These are phyloP conservation scores for Plasmodium relictum DNA, from an alignment of 169 alveolate species.

Conservation along the genomic window DNA sequence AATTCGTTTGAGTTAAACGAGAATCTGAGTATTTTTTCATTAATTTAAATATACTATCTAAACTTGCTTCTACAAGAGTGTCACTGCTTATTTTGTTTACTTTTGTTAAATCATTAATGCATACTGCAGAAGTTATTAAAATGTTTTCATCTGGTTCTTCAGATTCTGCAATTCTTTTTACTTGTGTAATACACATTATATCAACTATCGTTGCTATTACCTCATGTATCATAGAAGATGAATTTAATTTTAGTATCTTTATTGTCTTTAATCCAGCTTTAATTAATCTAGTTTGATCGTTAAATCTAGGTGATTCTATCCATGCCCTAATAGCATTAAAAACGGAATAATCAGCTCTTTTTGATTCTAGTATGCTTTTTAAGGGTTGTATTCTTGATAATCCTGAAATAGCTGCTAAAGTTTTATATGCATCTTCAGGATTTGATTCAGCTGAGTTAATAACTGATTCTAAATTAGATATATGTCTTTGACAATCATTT, in stretches of 20 bases:
- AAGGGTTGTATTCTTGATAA: slow-evolving; percentile 87
- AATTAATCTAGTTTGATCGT: slow-evolving; percentile 86
- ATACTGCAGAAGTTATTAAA: slow-evolving; percentile 86
- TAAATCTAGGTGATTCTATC: slow-evolving; percentile 88
- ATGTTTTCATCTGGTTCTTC: slow-evolving; percentile 92
- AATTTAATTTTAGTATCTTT: slow-evolving; percentile 80
- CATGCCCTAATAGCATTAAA: slow-evolving; percentile 85
- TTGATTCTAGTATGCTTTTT: slow-evolving; percentile 78
- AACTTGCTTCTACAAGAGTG: slow-evolving; percentile 81
- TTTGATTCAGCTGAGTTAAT: slow-evolving; percentile 84
- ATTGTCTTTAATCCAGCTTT: slow-evolving; percentile 88
- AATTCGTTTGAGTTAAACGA: slow-evolving; percentile 88
- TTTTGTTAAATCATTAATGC: slow-evolving; percentile 84
- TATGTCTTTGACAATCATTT: slow-evolving; percentile 90
- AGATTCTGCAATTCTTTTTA: slow-evolving; percentile 88
- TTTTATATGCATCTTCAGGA: slow-evolving; percentile 89
- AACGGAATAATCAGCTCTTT: slow-evolving; percentile 79
- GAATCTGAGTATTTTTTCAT: slow-evolving; percentile 90
- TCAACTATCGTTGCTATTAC: slow-evolving; percentile 80
- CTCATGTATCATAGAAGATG: slow-evolving; percentile 77
- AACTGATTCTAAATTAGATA: slow-evolving; percentile 82
- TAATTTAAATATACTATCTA: slow-evolving; percentile 85
- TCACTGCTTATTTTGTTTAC: slow-evolving; percentile 78
- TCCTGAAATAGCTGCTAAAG: slow-evolving; percentile 93
- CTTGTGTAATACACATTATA: slow-evolving; percentile 87